Conservation (phyloP, 495 filamentous ascomycete species). For the Endocarpon pusillum region DNA sequence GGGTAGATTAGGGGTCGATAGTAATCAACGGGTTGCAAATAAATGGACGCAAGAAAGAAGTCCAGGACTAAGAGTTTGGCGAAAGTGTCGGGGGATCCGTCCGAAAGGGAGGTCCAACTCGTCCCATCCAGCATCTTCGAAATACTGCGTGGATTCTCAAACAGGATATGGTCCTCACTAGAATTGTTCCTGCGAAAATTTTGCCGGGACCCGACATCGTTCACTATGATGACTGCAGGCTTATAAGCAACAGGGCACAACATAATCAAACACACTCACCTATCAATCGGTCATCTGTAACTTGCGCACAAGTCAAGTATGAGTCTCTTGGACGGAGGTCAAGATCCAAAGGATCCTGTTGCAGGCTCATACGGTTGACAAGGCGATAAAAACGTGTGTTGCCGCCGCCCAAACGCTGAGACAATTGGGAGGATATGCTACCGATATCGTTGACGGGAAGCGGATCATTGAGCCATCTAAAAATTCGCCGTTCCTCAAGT, state of each 20-base stretch:
- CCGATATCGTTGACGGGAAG: neutral
- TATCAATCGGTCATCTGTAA: neutral
- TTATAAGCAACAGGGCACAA: neutral
- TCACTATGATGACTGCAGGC: neutral
- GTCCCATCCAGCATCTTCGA: neutral
- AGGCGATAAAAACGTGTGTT: neutral
- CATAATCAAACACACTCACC: neutral
- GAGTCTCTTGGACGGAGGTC: neutral
- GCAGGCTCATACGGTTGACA: neutral
- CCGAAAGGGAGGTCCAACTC: neutral
- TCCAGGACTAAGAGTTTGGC: neutral
- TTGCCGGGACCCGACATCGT: neutral
- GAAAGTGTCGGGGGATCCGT: neutral
- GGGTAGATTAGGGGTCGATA: neutral
- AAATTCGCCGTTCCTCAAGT: neutral
- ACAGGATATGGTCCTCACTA: neutral
- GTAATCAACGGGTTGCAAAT: neutral
- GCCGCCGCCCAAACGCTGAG: neutral
- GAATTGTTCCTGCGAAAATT: neutral
- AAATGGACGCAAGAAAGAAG: slow-evolving; percentile 1
- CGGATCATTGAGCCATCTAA: neutral
- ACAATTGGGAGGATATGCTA: neutral
- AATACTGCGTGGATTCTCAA: neutral
- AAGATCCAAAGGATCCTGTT: neutral
- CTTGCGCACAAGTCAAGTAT: neutral